Evolutionary conservation across 129 eudicot genomes (phyloP).

Genomic region (Chrysanthemum seticuspe): DNA sequence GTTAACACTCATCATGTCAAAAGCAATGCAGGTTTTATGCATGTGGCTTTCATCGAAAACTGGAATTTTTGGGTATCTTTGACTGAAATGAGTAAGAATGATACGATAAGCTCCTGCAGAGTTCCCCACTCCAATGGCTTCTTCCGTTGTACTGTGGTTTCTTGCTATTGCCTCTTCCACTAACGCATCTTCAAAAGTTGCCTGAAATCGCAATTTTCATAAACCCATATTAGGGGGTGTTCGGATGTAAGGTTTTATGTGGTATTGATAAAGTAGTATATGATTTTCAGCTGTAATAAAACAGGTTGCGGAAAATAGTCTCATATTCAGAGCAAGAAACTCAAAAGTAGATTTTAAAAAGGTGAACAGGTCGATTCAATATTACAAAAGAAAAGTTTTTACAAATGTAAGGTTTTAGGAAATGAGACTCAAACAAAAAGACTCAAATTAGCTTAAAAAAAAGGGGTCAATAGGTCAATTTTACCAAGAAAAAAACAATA

Average conservation of each 20-base stretch:
- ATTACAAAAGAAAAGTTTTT: no score
- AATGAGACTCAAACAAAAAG: no score
- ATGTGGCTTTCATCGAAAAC: constrained; percentile 64
- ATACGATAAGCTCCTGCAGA: constrained; percentile 74
- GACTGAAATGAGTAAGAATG: constrained; percentile 94
- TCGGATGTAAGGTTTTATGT: background rate
- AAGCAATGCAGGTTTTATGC: constrained; percentile 88
- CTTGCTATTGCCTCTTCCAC: constrained; percentile 81
- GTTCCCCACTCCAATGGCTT: constrained; percentile 78
- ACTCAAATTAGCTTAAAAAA: no score
- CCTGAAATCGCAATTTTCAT: constrained; percentile 40
- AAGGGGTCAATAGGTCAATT: no score
- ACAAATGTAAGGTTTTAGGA: no score
- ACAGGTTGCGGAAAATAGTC: background rate
- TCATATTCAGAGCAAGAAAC: no score
- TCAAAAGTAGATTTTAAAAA: no score
- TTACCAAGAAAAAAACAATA: no score
- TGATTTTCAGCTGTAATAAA: no score
- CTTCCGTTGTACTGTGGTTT: constrained; percentile 83
- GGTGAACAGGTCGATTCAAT: no score
- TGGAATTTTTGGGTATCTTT: constrained; percentile 88
- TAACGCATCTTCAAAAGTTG: constrained; percentile 90
- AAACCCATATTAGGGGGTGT: background rate
- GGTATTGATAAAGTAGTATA: no score
- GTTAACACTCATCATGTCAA: constrained; percentile 95